These are phyloP conservation scores for Paracorniculantispora psalliotae DNA, from an alignment of 2,329 filamentous ascomycete species.

Conservation along the genomic window DNA sequence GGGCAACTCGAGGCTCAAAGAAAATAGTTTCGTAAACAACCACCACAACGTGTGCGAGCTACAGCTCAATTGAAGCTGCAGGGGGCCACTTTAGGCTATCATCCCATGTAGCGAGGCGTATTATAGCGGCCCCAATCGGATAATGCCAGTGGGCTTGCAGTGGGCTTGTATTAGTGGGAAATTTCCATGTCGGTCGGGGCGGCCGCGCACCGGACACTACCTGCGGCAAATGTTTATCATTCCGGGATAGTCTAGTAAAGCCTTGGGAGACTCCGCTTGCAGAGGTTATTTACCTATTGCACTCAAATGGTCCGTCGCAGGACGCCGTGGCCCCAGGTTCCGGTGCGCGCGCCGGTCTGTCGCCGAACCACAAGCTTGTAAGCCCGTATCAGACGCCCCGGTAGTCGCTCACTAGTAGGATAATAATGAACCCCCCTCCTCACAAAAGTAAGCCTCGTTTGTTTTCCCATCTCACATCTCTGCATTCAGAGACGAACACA, in stretches of 20 bases:
- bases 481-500: background rate
- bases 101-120: background rate
- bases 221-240: background rate
- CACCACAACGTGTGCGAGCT: background rate
- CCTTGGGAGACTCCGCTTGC: background rate
- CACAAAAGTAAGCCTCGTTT: background rate
- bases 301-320: background rate
- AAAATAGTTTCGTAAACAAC: background rate
- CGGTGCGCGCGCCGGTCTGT: background rate
- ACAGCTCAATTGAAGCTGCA: background rate
- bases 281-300: background rate
- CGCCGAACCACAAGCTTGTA: background rate
- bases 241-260: background rate
- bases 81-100: background rate
- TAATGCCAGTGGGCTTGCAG: background rate
- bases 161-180: background rate
- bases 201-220: no score
- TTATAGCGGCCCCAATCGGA: background rate
- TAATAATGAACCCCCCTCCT: background rate
- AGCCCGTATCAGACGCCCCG: background rate
- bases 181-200: background rate
- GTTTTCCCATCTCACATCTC: background rate
- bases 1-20: background rate
- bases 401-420: background rate
- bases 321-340: background rate